A percentile compares a stretch with the other conserved stretches of the same genome.
Conservation (phyloP, 2,329 filamentous ascomycete species). For the Leptographium flavum region DNA sequence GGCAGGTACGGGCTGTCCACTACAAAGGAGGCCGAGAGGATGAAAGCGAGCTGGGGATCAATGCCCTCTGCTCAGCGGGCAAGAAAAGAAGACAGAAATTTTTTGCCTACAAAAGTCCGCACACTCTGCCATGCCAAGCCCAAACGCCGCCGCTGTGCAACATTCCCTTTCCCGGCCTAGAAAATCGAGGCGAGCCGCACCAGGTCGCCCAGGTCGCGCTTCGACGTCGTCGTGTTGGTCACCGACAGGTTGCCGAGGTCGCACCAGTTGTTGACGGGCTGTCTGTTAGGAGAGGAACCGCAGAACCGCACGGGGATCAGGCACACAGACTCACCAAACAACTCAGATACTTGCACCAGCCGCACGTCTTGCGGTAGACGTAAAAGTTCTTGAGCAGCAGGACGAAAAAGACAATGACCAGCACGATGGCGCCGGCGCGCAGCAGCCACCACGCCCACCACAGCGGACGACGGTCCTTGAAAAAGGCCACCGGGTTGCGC, state of each 20-base stretch:
- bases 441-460: constrained; percentile 99
- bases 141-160: too few relatives aligned
- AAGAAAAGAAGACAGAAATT: too few relatives aligned
- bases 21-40: too few relatives aligned
- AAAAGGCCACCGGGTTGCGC: constrained; percentile 60
- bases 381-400: constrained; percentile 88
- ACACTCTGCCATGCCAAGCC: too few relatives aligned
- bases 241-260: constrained; percentile 27
- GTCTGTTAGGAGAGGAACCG: neutral
- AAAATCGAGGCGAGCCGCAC: neutral
- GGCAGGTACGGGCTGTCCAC: too few relatives aligned
- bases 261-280: constrained; percentile 53
- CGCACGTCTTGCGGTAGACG: constrained; percentile 57
- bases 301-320: neutral
- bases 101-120: too few relatives aligned
- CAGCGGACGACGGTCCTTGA: constrained; percentile 78
- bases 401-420: constrained; percentile 75
- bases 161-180: neutral
- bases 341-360: constrained; percentile 90
- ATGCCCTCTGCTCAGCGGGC: too few relatives aligned
- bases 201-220: constrained; percentile 10
- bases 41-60: too few relatives aligned
- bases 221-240: constrained; percentile 12
- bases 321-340: constrained; percentile 65
- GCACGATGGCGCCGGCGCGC: constrained; percentile 60